Conservation (phyloP, 768 basidiomycete species). For the Fomitopsis serialis region DNA sequence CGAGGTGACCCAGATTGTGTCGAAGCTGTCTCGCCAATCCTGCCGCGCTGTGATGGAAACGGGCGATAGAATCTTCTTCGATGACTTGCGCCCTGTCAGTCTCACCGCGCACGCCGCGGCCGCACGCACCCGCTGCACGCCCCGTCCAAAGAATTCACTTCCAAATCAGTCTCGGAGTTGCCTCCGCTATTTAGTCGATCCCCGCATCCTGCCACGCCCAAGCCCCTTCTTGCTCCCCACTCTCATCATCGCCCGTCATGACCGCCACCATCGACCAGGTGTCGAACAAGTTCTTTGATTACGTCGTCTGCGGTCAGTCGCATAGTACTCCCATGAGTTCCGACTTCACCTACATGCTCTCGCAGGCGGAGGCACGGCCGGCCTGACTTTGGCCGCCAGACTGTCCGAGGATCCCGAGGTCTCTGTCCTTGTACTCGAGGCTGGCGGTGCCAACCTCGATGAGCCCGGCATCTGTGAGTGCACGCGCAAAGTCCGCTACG, state of each 20-base stretch:
- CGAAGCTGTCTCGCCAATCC: no score
- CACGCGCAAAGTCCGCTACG: neutral
- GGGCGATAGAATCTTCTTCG: no score
- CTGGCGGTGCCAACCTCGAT: slow-evolving; percentile 18
- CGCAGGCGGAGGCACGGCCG: slow-evolving; percentile 24
- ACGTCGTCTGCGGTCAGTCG: slow-evolving; percentile 13
- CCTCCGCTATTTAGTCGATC: no score
- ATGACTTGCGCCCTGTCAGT: no score
- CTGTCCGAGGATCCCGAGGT: slow-evolving; percentile 31
- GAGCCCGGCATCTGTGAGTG: slow-evolving; percentile 12
- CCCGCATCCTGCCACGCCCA: no score
- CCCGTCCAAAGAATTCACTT: no score
- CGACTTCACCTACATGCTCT: neutral
- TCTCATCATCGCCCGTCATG: slow-evolving; percentile 1
- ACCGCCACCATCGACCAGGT: slow-evolving; percentile 12
- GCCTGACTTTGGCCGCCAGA: slow-evolving; percentile 35
- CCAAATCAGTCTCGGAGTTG: no score
- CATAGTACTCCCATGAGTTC: neutral
- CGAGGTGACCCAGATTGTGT: no score
- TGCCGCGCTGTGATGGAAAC: no score
- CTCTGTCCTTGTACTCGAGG: slow-evolving; percentile 33
- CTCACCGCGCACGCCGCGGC: no score
- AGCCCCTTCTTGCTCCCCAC: no score
- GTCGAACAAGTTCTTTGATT: slow-evolving; percentile 16
- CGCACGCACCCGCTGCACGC: no score